Percentiles rank a stretch among this genome's conserved stretches.
Evolutionary conservation across 1,284 basidiomycete species (phyloP).

Genomic region (Puccinia horiana): DNA sequence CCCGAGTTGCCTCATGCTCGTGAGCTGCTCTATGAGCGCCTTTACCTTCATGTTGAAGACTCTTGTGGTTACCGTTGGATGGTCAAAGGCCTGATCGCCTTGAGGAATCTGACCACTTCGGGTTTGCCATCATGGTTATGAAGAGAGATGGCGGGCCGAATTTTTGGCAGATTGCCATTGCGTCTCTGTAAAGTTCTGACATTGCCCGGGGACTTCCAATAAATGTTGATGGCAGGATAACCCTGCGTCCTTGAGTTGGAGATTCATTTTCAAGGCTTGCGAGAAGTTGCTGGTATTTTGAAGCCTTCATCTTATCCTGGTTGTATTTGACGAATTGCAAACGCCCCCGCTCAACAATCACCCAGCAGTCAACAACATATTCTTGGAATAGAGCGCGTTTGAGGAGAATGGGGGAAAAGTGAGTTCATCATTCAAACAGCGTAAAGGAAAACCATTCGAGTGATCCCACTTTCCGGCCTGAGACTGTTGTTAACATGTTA

Average conservation of each 20-base stretch:
- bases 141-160: conserved; percentile 59
- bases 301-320: conserved; percentile 2
- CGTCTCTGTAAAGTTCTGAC: conserved; percentile 59
- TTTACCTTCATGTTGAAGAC: conserved; percentile 9
- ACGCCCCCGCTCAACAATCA: neutral
- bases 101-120: conserved; percentile 55
- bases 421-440: neutral
- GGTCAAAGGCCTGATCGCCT: neutral
- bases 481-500: neutral
- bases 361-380: neutral
- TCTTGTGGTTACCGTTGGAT: neutral
- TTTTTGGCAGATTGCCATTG: conserved; percentile 57
- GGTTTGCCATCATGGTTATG: conserved; percentile 61
- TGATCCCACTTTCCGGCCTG: neutral
- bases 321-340: neutral
- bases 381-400: neutral
- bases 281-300: neutral
- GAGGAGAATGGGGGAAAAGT: neutral
- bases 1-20: neutral
- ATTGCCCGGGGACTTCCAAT: conserved; percentile 58
- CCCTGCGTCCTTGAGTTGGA: conserved; percentile 41
- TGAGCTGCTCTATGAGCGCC: neutral
- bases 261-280: neutral
- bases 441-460: conserved; percentile 17
- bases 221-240: conserved; percentile 59